phyloP scores from a whole-genome alignment of 163 green algal genomes.

The Trebouxiophyceae sp. region DNA sequence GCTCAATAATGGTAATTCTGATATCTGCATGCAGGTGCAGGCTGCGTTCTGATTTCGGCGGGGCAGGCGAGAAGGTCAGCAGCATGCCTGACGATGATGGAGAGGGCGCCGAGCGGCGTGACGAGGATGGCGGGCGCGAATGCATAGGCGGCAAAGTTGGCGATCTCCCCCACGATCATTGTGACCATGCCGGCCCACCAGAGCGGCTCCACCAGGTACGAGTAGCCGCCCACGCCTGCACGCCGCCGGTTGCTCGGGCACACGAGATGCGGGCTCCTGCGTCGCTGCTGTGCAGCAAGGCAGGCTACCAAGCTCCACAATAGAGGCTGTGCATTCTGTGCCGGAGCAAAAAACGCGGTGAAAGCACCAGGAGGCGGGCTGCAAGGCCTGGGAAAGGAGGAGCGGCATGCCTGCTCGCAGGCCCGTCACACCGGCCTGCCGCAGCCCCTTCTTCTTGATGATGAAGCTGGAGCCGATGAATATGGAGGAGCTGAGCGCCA shows the following conservation, averaged over 20 bases:
- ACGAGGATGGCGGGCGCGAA: slow-evolving; percentile 95
- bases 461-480: slow-evolving; percentile 98
- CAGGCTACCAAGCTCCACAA: too few species aligned
- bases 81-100: slow-evolving; percentile 88
- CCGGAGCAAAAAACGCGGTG: too few species aligned
- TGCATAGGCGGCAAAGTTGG: slow-evolving; percentile 96
- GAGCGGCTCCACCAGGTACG: slow-evolving; percentile 87
- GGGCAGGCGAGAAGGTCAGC: too few species aligned
- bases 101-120: slow-evolving; percentile 84
- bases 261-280: too few species aligned
- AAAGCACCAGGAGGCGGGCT: too few species aligned
- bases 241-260: not conserved
- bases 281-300: too few species aligned
- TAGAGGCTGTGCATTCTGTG: too few species aligned
- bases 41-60: too few species aligned
- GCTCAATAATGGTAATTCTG: too few species aligned
- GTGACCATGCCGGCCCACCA: slow-evolving; percentile 91
- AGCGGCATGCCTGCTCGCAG: slow-evolving; percentile 60
- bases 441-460: slow-evolving; percentile 95
- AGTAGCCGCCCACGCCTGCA: slow-evolving; percentile 82
- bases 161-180: slow-evolving; percentile 88
- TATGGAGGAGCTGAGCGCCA: slow-evolving; percentile 77
- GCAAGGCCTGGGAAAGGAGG: too few species aligned
- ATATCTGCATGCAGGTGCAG: too few species aligned
- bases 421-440: slow-evolving; percentile 56